Conservation (phyloP, 306 rosid species). For the Gillenia trifoliata region DNA sequence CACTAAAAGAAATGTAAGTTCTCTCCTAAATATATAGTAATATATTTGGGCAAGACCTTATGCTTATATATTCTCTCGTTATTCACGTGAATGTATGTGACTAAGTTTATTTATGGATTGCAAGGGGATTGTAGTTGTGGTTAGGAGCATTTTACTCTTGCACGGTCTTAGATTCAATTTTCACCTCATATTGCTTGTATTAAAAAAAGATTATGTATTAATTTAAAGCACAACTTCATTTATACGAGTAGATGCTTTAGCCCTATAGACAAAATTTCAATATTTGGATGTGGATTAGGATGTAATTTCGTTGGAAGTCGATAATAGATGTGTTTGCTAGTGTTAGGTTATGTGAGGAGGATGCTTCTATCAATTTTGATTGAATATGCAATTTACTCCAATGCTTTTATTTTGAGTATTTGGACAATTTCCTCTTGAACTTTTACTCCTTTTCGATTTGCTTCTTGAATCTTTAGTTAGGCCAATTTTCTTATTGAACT, state of each 20-base stretch:
- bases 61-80: background rate
- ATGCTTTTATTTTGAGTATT: too few relatives aligned
- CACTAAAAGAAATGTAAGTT: conserved; percentile 19
- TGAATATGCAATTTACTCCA: too few relatives aligned
- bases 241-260: background rate
- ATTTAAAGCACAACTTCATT: background rate
- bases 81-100: background rate
- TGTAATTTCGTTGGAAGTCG: background rate
- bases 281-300: background rate
- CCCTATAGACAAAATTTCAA: background rate
- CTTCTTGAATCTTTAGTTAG: too few relatives aligned
- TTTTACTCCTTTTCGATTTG: too few relatives aligned
- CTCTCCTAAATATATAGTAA: background rate
- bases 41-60: background rate
- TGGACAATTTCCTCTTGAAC: too few relatives aligned
- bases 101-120: background rate
- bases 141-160: background rate
- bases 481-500: too few relatives aligned
- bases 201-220: background rate
- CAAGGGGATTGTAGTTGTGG: background rate
- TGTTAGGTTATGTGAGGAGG: too few relatives aligned
- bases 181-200: too few relatives aligned
- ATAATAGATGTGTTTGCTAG: background rate
- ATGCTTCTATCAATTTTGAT: too few relatives aligned
- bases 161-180: background rate